Conservation (phyloP, 2,329 filamentous ascomycete species). For the Xylariaceae sp. region DNA sequence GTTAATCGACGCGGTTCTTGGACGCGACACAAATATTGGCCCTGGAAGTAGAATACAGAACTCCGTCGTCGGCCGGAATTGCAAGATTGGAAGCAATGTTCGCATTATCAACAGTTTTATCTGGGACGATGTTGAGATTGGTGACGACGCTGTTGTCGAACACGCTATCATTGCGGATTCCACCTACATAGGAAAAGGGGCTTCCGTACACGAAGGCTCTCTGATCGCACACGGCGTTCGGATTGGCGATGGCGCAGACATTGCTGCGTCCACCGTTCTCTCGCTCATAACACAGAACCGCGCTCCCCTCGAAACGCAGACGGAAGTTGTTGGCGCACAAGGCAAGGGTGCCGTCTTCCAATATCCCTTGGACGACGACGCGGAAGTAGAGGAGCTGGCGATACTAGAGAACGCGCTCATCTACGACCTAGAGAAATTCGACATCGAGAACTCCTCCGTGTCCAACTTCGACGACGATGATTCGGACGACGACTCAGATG, state of each 20-base stretch:
- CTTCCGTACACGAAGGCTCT: slow-evolving; percentile 64
- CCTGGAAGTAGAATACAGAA: slow-evolving; percentile 64
- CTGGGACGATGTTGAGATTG: slow-evolving; percentile 78
- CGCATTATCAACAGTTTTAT: slow-evolving; percentile 74
- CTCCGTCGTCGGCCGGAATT: slow-evolving; percentile 77
- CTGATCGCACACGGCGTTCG: slow-evolving; percentile 75
- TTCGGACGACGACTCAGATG: slow-evolving; percentile 59
- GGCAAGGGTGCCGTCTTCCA: slow-evolving; percentile 48
- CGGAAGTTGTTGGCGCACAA: slow-evolving; percentile 42
- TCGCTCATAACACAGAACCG: slow-evolving; percentile 38
- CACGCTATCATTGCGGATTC: slow-evolving; percentile 72
- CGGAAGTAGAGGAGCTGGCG: slow-evolving; percentile 46
- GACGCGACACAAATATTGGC: slow-evolving; percentile 69
- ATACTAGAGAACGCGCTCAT: slow-evolving; percentile 51
- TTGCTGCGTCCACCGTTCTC: slow-evolving; percentile 35
- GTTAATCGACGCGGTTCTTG: slow-evolving; percentile 68
- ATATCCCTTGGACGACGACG: slow-evolving; percentile 45
- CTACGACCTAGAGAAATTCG: slow-evolving; percentile 48
- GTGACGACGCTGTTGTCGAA: slow-evolving; percentile 65
- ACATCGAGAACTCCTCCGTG: slow-evolving; percentile 50
- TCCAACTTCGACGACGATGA: slow-evolving; percentile 59
- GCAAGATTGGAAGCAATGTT: slow-evolving; percentile 81
- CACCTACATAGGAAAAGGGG: slow-evolving; percentile 64
- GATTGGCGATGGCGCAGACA: slow-evolving; percentile 56
- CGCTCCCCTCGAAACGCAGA: slow-evolving; percentile 37